phyloP scores from a whole-genome alignment of 352 stramenopile species.

The Pythium utonaiense region DNA sequence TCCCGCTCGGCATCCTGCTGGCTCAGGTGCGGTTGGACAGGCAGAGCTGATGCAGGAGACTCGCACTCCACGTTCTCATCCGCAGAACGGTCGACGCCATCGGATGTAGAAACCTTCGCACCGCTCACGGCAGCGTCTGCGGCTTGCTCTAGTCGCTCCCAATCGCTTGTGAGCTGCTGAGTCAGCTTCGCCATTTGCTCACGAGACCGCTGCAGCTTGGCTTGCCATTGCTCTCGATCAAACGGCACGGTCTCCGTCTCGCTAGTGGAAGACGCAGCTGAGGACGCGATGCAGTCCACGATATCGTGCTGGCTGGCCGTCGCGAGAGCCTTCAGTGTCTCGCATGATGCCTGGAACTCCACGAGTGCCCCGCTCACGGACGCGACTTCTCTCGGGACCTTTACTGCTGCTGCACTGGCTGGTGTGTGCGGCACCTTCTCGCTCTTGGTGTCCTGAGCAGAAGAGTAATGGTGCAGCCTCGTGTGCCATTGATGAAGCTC shows the following conservation, averaged over 20 bases:
- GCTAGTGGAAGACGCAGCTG: neutral
- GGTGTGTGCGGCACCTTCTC: neutral
- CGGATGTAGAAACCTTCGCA: neutral
- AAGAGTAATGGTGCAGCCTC: neutral
- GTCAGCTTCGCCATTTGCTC: conserved; percentile 25
- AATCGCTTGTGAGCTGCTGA: conserved; percentile 18
- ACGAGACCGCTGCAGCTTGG: conserved; percentile 7
- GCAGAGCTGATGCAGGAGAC: neutral
- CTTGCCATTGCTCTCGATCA: conserved; percentile 9
- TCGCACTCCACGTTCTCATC: neutral
- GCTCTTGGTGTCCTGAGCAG: neutral
- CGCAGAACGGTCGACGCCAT: neutral
- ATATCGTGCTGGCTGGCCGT: conserved; percentile 43
- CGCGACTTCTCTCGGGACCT: conserved; percentile 3
- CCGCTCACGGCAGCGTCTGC: neutral
- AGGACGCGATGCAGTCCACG: neutral
- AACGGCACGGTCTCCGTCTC: neutral
- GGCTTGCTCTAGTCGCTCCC: conserved; percentile 14
- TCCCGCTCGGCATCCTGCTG: conserved; percentile 16
- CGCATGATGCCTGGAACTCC: conserved; percentile 36
- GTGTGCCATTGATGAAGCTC: neutral
- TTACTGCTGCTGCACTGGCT: neutral
- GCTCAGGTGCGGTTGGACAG: neutral
- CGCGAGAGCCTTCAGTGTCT: conserved; percentile 50
- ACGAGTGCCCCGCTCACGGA: neutral